Evolutionary conservation across 768 basidiomycete genomes (phyloP).

Genomic region (Russula olivacea): DNA sequence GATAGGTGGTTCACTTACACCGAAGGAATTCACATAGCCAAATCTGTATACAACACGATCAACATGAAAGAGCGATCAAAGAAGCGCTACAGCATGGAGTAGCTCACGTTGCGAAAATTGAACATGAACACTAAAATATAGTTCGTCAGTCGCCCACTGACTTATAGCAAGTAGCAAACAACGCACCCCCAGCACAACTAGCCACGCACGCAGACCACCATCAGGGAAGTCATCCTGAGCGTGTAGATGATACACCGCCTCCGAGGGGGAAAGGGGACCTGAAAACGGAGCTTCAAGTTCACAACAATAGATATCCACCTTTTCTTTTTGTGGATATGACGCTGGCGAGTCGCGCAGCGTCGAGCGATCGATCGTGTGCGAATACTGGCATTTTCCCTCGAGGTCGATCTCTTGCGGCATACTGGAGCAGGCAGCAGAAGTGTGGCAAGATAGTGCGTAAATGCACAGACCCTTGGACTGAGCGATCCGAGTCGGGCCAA

Average conservation of each 20-base stretch:
- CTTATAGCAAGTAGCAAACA: neutral
- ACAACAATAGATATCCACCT: neutral
- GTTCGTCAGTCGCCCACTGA: neutral
- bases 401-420: neutral
- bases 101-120: slow-evolving; percentile 42
- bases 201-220: slow-evolving; percentile 42
- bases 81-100: neutral
- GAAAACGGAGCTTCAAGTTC: neutral
- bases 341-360: neutral
- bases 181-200: slow-evolving; percentile 38
- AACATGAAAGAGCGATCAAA: neutral
- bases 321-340: neutral
- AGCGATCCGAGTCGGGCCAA: neutral
- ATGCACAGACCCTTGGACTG: neutral
- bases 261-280: neutral
- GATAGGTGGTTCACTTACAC: slow-evolving; percentile 40
- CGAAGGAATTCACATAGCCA: slow-evolving; percentile 72
- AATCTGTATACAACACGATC: slow-evolving; percentile 35
- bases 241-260: neutral
- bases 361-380: neutral
- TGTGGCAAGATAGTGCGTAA: neutral
- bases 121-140: slow-evolving; percentile 27
- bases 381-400: neutral
- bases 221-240: slow-evolving; percentile 34
- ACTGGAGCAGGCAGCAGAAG: neutral